phyloP scores from a whole-genome alignment of 1,139 yeast genomes.

The Yueomyces sp. region DNA sequence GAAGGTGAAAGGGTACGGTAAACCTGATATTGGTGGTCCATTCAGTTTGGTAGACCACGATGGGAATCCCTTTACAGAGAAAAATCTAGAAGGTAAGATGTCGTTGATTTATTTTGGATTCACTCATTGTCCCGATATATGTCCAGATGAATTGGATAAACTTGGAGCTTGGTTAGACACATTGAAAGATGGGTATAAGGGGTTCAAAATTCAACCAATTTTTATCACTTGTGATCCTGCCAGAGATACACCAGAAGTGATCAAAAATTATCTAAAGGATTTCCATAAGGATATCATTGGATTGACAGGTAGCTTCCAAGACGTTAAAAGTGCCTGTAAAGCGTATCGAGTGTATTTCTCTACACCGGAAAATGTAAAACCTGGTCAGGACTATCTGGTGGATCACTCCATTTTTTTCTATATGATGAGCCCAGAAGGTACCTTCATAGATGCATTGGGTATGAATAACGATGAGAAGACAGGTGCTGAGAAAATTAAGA shows the following conservation, averaged over 20 bases:
- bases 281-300: slow-evolving; percentile 88
- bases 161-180: slow-evolving; percentile 68
- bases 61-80: slow-evolving; percentile 62
- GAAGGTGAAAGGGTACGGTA: slow-evolving; percentile 76
- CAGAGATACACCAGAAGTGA: slow-evolving; percentile 77
- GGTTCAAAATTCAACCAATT: slow-evolving; percentile 57
- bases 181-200: slow-evolving; percentile 41
- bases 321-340: slow-evolving; percentile 75
- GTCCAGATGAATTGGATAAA: slow-evolving; percentile 95
- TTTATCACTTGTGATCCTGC: slow-evolving; percentile 97
- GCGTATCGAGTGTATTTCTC: slow-evolving; percentile 89
- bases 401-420: slow-evolving; percentile 96
- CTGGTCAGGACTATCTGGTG: slow-evolving; percentile 92
- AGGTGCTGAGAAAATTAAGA: slow-evolving; percentile 65
- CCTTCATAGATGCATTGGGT: slow-evolving; percentile 88
- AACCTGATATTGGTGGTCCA: slow-evolving; percentile 87
- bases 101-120: slow-evolving; percentile 89
- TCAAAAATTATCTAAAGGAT: slow-evolving; percentile 68
- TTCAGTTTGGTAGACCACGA: slow-evolving; percentile 61
- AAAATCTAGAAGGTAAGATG: slow-evolving; percentile 66
- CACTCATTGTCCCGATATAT: slow-evolving; percentile 95
- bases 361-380: slow-evolving; percentile 85
- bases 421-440: slow-evolving; percentile 94
- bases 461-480: slow-evolving; percentile 73
- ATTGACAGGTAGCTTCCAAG: slow-evolving; percentile 81